Base-by-base conservation (phyloP, 495 filamentous ascomycete species). In the Pseudevernia furfuracea region DNA sequence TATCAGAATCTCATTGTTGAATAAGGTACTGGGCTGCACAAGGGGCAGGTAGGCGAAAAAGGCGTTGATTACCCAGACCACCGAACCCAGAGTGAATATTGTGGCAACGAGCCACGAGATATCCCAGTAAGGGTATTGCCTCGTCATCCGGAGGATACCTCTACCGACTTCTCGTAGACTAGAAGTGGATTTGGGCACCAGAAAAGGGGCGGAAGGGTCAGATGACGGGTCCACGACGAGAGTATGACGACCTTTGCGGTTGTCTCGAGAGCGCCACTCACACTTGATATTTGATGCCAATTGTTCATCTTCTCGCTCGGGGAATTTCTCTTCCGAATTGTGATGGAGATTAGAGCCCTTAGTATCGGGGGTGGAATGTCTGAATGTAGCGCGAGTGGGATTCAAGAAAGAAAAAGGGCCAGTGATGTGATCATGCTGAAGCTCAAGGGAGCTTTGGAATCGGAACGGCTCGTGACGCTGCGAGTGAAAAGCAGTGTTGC, bases 21-120 rank as follows among this genome's bases (percentile, higher is more conserved):
- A 90, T 63, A 80, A 78, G 14, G 79, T 81, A 1, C 60, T 66
- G 0, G 85, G 85, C 43, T 78, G 76, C 21, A 74, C 75, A 1
- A 85, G 73, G 3, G 88, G 88, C 7, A 88, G 74, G 75, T 80
- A 88, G 44, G 81, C 79, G 68, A 90, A 89, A 72, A 85, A 88
- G 9, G 79, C 84, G 69, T 89, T 89, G 66, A 89, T 77, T 11
- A 84, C 78, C 86, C 86, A 89, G 19, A 88, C 71, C 0, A 83
- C 73, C 15, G 83, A 86, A 32, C 86, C 88, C 4, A 84, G 66
- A 0, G 85, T 88, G 74, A 89, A 90, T 0, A 83, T 75, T 4
- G 78, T 67, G 11, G 88, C 87, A 32, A 89, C 86, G 23, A 85
- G 79, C 63, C 81, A 90, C 6, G 83, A 87, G 3, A 91, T 75